Percentiles rank a stretch among this genome's conserved stretches.
phyloP scores from a whole-genome alignment of 352 stramenopile species.

The Phytophthora nicotianae region DNA sequence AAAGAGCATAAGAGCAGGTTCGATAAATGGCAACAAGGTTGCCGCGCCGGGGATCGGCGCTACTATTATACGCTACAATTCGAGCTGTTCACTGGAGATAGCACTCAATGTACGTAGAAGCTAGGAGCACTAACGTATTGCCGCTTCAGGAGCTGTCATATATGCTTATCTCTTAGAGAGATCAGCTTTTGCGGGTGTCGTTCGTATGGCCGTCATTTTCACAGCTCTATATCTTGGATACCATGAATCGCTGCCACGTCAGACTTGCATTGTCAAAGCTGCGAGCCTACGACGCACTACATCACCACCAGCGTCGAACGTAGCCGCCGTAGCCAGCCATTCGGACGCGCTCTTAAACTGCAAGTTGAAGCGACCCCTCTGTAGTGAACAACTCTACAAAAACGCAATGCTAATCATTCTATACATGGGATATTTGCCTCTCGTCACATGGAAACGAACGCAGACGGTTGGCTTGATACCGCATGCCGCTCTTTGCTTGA shows the following conservation, averaged over 20 bases:
- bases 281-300: neutral
- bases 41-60: no score
- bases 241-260: neutral
- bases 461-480: neutral
- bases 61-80: no score
- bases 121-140: neutral
- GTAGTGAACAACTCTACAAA: slow-evolving; percentile 6
- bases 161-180: no score
- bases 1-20: slow-evolving; percentile 1
- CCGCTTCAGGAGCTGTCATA: neutral
- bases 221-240: neutral
- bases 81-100: no score
- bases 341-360: slow-evolving; percentile 2
- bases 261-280: neutral
- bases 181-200: no score
- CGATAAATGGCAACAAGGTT: neutral
- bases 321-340: neutral
- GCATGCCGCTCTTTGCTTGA: neutral
- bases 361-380: slow-evolving; percentile 5
- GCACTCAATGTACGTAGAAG: neutral
- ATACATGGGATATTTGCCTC: neutral
- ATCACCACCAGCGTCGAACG: no score
- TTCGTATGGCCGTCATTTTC: neutral
- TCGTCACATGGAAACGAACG: slow-evolving; percentile 16
- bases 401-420: neutral